Base-by-base conservation (phyloP, 2,329 filamentous ascomycete genomes). In the Pyrenophora teres region DNA sequence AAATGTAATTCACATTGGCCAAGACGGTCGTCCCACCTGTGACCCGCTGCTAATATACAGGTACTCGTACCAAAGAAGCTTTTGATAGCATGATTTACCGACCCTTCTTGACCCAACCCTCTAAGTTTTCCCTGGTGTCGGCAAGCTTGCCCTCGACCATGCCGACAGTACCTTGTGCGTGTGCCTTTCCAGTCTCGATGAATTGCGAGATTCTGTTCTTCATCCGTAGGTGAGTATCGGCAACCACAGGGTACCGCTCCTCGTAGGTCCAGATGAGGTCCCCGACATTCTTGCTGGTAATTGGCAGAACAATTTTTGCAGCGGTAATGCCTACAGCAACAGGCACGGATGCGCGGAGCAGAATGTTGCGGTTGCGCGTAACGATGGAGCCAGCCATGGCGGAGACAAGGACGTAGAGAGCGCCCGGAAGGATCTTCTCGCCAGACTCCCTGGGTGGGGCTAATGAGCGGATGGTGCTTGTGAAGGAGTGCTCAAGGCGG, bases 311-410 rank as follows among this genome's bases (percentile, higher is more conserved):
- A 55, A 86, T 81, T 85, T 92, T 94, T 52, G 90, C 92, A 50
- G 92, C 89, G 49, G 86, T 86, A 57, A 96, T 78, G 61, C 92
- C 94, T 37, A 97, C 85, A 16, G 87, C 86, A 42, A 93, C 76
- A 9, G 94, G 94, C 2, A 89, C 82, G 2, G 87, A 80, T 46
- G 87, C 86, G 62, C 94, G 87, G 46, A 99, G 79, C 57, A 96
- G 74, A 57, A 97, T 82, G 74, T 89, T 92, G 65, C 93, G 87
- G 80, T 96, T 95, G 58, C 93, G 86, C 48, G 90, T 86, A 48
- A 97, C 80, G 72, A 99, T 97, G 75, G 86, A 92, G 64, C 93
- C 94, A 31, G 94, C 90, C 92, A 99, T 97, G 66, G 90, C 87
- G 36, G 92, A 88, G 40, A 99, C 92, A 25, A 97, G 83, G 40